Evolutionary conservation across 345 rosid species (phyloP).

Genomic region (Syzygium oleosum): DNA sequence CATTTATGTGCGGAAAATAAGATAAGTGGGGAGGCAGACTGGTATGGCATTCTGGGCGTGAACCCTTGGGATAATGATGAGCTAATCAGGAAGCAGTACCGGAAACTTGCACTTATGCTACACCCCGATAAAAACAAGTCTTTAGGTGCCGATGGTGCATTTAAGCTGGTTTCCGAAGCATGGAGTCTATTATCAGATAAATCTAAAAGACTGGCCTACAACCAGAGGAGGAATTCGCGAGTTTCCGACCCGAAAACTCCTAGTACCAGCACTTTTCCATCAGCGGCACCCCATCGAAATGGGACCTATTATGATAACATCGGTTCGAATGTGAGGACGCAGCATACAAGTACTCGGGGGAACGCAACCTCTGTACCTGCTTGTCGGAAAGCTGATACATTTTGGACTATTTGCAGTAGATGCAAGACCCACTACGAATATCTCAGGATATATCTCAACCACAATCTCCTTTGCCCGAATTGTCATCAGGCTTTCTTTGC

Average conservation of each 20-base stretch:
- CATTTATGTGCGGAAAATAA: constrained; percentile 57
- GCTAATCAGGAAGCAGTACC: constrained; percentile 50
- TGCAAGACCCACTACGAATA: constrained; percentile 83
- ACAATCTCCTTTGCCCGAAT: constrained; percentile 68
- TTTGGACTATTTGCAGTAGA: constrained; percentile 75
- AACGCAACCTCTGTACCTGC: constrained; percentile 8
- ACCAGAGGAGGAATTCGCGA: constrained; percentile 37
- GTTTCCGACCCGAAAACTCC: constrained; percentile 20
- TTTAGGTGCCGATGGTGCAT: constrained; percentile 85
- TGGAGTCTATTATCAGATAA: constrained; percentile 74
- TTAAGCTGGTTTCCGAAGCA: constrained; percentile 61
- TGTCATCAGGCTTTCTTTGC: constrained; percentile 67
- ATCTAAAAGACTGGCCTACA: constrained; percentile 54
- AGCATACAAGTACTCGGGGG: constrained; percentile 4
- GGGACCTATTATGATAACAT: constrained; percentile 30
- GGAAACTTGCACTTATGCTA: constrained; percentile 57
- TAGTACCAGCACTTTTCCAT: constrained; percentile 23
- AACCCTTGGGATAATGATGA: constrained; percentile 61
- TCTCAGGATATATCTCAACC: constrained; percentile 66
- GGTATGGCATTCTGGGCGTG: constrained; percentile 72
- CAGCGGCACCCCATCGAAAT: constrained; percentile 27
- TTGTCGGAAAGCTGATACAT: constrained; percentile 38
- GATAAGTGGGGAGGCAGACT: constrained; percentile 56
- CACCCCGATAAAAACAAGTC: constrained; percentile 93
- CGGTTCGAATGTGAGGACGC: constrained; percentile 17